Evolutionary conservation across 805 yeast species (phyloP).

Genomic region (Candida rishiriensis): DNA sequence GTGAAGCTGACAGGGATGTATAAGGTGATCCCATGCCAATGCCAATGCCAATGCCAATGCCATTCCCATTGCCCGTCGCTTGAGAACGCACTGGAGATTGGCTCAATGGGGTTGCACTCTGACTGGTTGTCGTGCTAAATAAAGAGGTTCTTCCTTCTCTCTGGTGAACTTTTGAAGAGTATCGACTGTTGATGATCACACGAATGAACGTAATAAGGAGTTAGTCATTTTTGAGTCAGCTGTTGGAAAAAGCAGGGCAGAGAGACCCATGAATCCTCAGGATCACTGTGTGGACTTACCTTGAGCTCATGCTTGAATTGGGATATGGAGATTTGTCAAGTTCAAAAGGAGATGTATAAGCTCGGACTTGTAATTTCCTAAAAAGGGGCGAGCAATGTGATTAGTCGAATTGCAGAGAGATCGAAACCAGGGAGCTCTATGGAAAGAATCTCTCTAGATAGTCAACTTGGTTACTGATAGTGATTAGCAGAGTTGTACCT

Average conservation of each 20-base stretch:
- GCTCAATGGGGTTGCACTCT: neutral
- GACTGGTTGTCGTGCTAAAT: constrained; percentile 16
- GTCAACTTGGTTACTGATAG: no score
- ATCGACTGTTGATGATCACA: constrained; percentile 18
- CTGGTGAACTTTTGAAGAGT: constrained; percentile 28
- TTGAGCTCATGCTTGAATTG: constrained; percentile 13
- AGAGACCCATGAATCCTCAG: no score
- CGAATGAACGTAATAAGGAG: neutral
- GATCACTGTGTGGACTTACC: no score
- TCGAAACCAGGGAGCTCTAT: no score
- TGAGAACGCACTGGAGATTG: constrained; percentile 10
- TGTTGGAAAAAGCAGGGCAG: no score
- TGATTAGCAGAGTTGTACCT: no score
- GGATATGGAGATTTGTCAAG: no score
- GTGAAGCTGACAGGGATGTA: constrained; percentile 2
- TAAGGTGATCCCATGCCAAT: neutral
- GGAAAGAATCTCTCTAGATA: no score
- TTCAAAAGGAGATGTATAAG: neutral
- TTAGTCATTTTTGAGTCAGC: no score
- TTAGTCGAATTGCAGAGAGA: no score
- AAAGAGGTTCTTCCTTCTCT: constrained; percentile 27
- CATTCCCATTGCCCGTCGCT: neutral
- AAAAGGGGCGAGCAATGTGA: no score
- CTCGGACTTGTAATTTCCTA: no score
- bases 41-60: neutral